Base-by-base conservation (phyloP, 208 protist species). In the Acanthamoeba healyi region DNA sequence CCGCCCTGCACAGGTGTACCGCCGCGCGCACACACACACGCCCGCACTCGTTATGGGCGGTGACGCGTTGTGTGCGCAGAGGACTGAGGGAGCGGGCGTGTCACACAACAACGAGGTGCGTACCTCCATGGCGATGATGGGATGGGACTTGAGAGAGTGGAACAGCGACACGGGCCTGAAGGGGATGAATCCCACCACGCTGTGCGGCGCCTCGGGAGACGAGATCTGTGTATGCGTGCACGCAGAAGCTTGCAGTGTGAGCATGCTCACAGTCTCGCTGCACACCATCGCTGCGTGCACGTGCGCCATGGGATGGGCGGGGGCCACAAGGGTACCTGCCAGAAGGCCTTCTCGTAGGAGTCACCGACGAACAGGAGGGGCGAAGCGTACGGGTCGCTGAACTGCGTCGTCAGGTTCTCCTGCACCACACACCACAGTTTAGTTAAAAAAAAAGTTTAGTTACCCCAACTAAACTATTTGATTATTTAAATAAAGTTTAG, bases 321-420 rank as follows among this genome's bases (percentile, higher is more conserved):
- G 54, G 54, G 54, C 3, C 36, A 49, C 29, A 26, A 51, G 74
- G 19, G 5, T 61, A 58, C 79, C 79, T 87, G 79, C 79, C 79
- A 87, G 24, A 87, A 87, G n/a, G 79, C 79, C 79, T 87, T 87
- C 36, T 87, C 79, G n/a, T 87, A 77, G 67, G 67, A 44, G 38
- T 77, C 44, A n/a, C 79, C 79, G 36, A 87, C 49, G 79, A 87
- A 61, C 14, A 87, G 79, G 44, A 87, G 36, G 1, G 79, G 79
- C 46, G 46, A 63, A 26, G 79, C 49, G 49, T 63, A 87, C 6
- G 79, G 79, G 26, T 51, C 26, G 49, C 46, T 51, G 49, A 87
- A 87, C 40, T 61, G 24, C 29, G 49, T 38, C 46, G 46, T 87
- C 40, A 87, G 40, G 79, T 87, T 87, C 32, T 49, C 79, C 79